Percentiles rank a stretch among this genome's conserved stretches.
phyloP scores from a whole-genome alignment of 148 eudicot genomes.

The Rhododendron williamsianum region DNA sequence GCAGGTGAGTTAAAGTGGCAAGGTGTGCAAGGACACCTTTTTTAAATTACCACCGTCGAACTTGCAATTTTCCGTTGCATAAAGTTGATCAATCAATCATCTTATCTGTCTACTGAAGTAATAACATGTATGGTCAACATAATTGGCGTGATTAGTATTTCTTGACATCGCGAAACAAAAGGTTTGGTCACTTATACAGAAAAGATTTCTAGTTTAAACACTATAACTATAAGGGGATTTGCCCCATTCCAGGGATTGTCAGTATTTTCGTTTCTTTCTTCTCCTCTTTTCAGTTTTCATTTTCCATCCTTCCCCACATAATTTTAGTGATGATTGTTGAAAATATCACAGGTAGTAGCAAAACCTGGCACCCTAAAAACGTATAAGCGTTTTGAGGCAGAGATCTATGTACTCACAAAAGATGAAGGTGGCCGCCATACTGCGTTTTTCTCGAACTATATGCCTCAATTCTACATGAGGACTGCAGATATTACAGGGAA shows the following conservation, averaged over 20 bases:
- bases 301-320: not conserved
- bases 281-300: not conserved
- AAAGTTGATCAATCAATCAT: not conserved
- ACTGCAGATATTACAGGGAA: slow-evolving; percentile 77
- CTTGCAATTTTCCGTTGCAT: not conserved
- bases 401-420: slow-evolving; percentile 76
- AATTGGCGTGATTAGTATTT: not conserved
- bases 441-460: slow-evolving; percentile 62
- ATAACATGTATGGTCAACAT: not conserved
- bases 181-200: not conserved
- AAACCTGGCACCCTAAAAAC: slow-evolving; percentile 64
- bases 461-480: slow-evolving; percentile 79
- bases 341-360: slow-evolving; percentile 54
- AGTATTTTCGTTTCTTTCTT: not conserved
- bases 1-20: slow-evolving; percentile 40
- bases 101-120: not conserved
- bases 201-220: not conserved
- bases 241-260: not conserved
- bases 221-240: not conserved
- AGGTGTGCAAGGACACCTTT: not conserved
- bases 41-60: not conserved
- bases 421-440: slow-evolving; percentile 91
- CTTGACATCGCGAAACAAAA: not conserved
- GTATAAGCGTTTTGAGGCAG: slow-evolving; percentile 66
- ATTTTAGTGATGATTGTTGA: not conserved